A percentile compares a stretch with the other conserved stretches of the same genome.
Evolutionary conservation across 176 grass and related monocot genomes (phyloP).

Genomic region (Elymus sibiricus): DNA sequence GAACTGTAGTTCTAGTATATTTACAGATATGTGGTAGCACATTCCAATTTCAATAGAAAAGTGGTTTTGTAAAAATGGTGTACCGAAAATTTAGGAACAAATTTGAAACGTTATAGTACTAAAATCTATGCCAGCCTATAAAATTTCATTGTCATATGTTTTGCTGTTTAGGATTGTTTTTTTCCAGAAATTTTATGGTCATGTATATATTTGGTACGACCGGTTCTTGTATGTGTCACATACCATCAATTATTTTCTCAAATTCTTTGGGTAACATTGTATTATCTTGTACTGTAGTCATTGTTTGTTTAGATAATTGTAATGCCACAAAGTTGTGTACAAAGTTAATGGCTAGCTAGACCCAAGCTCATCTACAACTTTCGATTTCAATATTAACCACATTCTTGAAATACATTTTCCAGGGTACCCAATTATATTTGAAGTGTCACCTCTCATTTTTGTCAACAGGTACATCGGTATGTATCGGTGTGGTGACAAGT

Average conservation of each 20-base stretch:
- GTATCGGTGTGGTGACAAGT: neutral
- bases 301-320: neutral
- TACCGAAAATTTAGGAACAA: neutral
- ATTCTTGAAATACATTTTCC: neutral
- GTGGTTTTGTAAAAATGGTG: neutral
- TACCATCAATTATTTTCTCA: neutral
- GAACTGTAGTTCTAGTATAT: too few relatives aligned
- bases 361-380: neutral
- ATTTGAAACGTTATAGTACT: neutral
- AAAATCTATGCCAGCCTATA: neutral
- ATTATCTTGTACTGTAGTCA: too few relatives aligned
- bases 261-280: neutral
- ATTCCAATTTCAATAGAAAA: too few relatives aligned
- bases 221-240: neutral
- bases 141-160: too few relatives aligned
- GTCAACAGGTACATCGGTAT: conserved; percentile 7
- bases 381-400: neutral
- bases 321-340: neutral
- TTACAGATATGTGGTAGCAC: too few relatives aligned
- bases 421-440: neutral
- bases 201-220: neutral
- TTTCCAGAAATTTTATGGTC: neutral
- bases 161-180: too few relatives aligned
- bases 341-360: neutral
- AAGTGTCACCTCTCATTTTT: neutral